Percentiles rank a stretch among this genome's conserved stretches.
Conservation (phyloP, 768 basidiomycete genomes). For the Tylopilus felleus region DNA sequence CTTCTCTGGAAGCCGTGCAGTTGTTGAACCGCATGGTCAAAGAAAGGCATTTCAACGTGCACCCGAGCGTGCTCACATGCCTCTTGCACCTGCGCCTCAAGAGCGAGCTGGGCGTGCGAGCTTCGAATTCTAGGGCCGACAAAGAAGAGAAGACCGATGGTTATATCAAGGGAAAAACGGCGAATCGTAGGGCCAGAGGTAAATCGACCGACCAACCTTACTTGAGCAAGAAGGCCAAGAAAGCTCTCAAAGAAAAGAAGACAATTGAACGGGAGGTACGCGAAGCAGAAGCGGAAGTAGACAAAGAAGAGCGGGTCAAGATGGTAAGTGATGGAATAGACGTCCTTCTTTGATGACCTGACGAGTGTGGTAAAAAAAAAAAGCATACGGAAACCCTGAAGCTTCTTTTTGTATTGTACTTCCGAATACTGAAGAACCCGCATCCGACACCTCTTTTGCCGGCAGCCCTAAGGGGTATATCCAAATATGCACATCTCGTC, state of each 20-base stretch:
- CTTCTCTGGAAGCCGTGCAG: constrained; percentile 87
- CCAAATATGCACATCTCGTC: constrained; percentile 92
- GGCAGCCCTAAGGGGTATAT: constrained; percentile 86
- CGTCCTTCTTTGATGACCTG: constrained; percentile 9
- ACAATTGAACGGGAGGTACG: constrained; percentile 89
- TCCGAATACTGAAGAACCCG: constrained; percentile 88
- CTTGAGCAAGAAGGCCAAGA: constrained; percentile 89
- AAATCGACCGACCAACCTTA: constrained; percentile 64
- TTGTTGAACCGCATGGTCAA: constrained; percentile 95
- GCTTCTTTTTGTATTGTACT: constrained; percentile 94
- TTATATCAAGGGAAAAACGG: constrained; percentile 35
- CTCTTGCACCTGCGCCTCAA: constrained; percentile 83
- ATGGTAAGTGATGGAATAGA: constrained; percentile 53
- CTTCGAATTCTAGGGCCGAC: constrained; percentile 67
- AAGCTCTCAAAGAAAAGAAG: constrained; percentile 81
- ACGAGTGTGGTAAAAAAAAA: constrained; percentile 19
- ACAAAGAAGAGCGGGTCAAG: constrained; percentile 82
- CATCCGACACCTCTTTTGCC: constrained; percentile 76
- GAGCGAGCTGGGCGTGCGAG: constrained; percentile 77
- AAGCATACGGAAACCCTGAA: constrained; percentile 99
- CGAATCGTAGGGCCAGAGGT: constrained; percentile 45
- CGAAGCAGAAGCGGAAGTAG: constrained; percentile 92
- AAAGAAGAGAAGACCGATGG: constrained; percentile 41
- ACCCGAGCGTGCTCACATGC: constrained; percentile 84
- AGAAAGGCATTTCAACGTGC: constrained; percentile 84